A percentile compares a stretch with the other conserved stretches of the same genome.
Evolutionary conservation across 1,284 basidiomycete genomes (phyloP).

Genomic region (Termitomyces sp.): DNA sequence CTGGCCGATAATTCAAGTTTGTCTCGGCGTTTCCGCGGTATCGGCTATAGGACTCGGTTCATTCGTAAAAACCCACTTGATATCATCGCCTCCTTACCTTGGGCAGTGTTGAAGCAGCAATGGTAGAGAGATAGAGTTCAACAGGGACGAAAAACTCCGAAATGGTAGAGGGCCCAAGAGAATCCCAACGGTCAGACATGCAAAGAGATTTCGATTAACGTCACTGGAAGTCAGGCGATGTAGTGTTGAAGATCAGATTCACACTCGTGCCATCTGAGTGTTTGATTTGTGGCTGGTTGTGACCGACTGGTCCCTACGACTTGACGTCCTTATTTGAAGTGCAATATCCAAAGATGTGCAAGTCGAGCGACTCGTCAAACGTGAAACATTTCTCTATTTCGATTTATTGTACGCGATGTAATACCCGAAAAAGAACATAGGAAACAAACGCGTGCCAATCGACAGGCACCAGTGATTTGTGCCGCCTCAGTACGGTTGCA

Average conservation of each 20-base stretch:
- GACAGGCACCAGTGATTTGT: not conserved
- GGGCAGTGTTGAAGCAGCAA: slow-evolving; percentile 45
- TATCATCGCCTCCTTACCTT: slow-evolving; percentile 42
- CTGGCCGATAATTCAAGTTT: slow-evolving; percentile 43
- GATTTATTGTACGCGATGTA: not conserved
- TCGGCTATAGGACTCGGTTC: slow-evolving; percentile 22
- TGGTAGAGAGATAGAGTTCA: slow-evolving; percentile 61
- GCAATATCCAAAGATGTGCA: too few species aligned
- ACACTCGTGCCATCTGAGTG: not conserved
- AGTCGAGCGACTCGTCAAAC: not conserved
- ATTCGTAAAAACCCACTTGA: not conserved
- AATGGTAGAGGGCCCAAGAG: slow-evolving; percentile 19
- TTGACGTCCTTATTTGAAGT: not conserved
- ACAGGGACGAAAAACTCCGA: slow-evolving; percentile 46
- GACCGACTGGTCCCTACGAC: too few species aligned
- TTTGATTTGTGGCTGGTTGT: not conserved
- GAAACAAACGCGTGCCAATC: not conserved
- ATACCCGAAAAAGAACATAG: slow-evolving; percentile 2
- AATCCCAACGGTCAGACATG: slow-evolving; percentile 24
- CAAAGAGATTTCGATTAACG: too few species aligned
- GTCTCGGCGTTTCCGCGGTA: slow-evolving; percentile 47
- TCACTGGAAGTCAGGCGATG: not conserved
- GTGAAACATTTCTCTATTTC: not conserved
- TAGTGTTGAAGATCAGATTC: not conserved
- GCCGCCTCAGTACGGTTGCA: slow-evolving; percentile 1